Percentiles rank a stretch among this genome's conserved stretches.
These are phyloP conservation scores for Viola odorata DNA, from an alignment of 345 rosid species.

Conservation along the genomic window DNA sequence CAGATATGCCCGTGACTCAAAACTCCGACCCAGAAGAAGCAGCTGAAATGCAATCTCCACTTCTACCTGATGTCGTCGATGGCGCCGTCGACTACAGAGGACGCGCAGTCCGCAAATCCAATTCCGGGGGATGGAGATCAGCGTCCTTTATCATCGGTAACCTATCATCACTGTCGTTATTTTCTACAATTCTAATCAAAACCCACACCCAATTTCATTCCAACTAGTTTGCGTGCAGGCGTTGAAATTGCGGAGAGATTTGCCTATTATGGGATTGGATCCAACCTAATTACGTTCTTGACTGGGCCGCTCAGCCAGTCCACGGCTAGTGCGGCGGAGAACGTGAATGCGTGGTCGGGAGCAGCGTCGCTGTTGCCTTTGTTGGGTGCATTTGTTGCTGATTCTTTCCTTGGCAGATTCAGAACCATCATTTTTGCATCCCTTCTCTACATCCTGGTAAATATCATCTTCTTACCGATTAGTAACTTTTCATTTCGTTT, in stretches of 20 bases:
- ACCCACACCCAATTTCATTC: not conserved
- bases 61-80: conserved; percentile 15
- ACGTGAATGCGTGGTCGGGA: conserved; percentile 16
- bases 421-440: conserved; percentile 20
- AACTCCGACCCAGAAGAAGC: not conserved
- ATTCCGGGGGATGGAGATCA: conserved; percentile 23
- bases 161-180: no score
- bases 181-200: not conserved
- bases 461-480: not conserved
- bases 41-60: conserved; percentile 4
- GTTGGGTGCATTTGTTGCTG: conserved; percentile 23
- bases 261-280: conserved; percentile 18
- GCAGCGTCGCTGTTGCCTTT: conserved; percentile 18
- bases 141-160: conserved; percentile 9
- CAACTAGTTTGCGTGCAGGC: not conserved
- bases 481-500: not conserved
- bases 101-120: conserved; percentile 11
- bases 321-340: conserved; percentile 26
- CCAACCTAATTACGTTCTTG: conserved; percentile 21
- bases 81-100: conserved; percentile 14
- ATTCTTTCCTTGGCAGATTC: conserved; percentile 24
- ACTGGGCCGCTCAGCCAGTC: conserved; percentile 26
- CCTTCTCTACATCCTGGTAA: conserved; percentile 17
- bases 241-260: conserved; percentile 25
- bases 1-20: no score